These are phyloP conservation scores for Geotrichum ghanense DNA, from an alignment of 805 yeast genomes.

Conservation along the genomic window DNA sequence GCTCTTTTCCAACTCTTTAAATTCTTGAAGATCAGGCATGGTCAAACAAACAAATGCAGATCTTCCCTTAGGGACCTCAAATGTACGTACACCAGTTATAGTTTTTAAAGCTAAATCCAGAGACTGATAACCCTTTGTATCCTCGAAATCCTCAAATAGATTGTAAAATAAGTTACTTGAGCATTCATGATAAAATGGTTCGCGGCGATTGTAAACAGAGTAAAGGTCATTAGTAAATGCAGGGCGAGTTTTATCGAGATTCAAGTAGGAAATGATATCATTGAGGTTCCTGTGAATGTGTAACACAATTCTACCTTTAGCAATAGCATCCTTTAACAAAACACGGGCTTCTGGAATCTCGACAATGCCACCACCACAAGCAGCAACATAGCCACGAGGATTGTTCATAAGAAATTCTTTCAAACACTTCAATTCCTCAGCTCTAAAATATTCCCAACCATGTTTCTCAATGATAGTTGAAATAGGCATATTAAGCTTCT, in stretches of 20 bases:
- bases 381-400: slow-evolving; percentile 52
- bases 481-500: slow-evolving; percentile 30
- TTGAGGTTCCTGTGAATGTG: slow-evolving; percentile 84
- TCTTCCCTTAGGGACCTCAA: slow-evolving; percentile 30
- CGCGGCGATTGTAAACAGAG: slow-evolving; percentile 77
- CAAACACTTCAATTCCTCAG: slow-evolving; percentile 47
- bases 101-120: slow-evolving; percentile 47
- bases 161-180: slow-evolving; percentile 71
- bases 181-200: slow-evolving; percentile 65
- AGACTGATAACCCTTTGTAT: slow-evolving; percentile 40
- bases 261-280: slow-evolving; percentile 64
- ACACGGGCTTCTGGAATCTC: slow-evolving; percentile 62
- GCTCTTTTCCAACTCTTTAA: slow-evolving; percentile 39
- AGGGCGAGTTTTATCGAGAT: slow-evolving; percentile 76
- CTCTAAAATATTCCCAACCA: slow-evolving; percentile 88
- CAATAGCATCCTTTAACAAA: slow-evolving; percentile 41
- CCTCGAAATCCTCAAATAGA: slow-evolving; percentile 48
- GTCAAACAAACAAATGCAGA: slow-evolving; percentile 69
- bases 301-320: slow-evolving; percentile 65
- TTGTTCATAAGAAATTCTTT: slow-evolving; percentile 33
- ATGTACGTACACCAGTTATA: slow-evolving; percentile 44
- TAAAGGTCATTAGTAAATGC: slow-evolving; percentile 70
- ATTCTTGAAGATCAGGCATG: slow-evolving; percentile 43
- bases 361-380: slow-evolving; percentile 96
- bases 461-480: slow-evolving; percentile 41